Conservation (phyloP, 140 eudicot genomes). For the Eryngium alpinum region DNA sequence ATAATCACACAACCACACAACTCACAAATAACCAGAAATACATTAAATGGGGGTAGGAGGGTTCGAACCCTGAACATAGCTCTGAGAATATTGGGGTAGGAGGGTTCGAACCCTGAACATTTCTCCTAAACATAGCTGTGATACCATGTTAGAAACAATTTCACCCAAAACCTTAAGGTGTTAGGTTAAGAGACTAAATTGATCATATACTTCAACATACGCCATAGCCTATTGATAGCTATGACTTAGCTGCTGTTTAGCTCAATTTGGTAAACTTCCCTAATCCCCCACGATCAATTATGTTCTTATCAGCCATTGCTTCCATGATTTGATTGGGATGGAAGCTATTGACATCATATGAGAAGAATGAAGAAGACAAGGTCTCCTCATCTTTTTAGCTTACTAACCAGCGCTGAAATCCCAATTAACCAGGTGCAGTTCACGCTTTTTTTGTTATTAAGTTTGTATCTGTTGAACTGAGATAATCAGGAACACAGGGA, state of each 20-base stretch:
- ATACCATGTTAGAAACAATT: no score
- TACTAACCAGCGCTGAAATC: slow-evolving; percentile 43
- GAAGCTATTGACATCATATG: slow-evolving; percentile 80
- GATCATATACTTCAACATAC: no score
- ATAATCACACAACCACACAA: no score
- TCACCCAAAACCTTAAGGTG: no score
- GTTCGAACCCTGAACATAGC: no score
- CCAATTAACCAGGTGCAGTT: slow-evolving; percentile 61
- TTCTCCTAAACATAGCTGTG: no score
- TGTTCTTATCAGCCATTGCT: slow-evolving; percentile 71
- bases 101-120: no score
- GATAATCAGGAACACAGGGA: slow-evolving; percentile 52
- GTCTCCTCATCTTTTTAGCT: slow-evolving; percentile 55
- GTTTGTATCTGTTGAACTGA: slow-evolving; percentile 28
- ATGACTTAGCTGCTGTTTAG: slow-evolving; percentile 66
- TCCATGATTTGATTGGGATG: slow-evolving; percentile 72
- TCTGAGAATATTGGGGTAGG: no score
- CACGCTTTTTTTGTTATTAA: slow-evolving; percentile 47
- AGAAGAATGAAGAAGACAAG: slow-evolving; percentile 53
- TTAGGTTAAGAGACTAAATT: no score
- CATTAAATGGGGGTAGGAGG: no score
- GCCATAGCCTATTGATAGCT: slow-evolving; percentile 89
- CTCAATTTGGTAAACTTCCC: slow-evolving; percentile 76
- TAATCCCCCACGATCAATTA: slow-evolving; percentile 86
- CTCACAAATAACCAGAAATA: no score